phyloP scores from a whole-genome alignment of 176 grass and related monocot genomes.

The Hsuehochloa calcarea region DNA sequence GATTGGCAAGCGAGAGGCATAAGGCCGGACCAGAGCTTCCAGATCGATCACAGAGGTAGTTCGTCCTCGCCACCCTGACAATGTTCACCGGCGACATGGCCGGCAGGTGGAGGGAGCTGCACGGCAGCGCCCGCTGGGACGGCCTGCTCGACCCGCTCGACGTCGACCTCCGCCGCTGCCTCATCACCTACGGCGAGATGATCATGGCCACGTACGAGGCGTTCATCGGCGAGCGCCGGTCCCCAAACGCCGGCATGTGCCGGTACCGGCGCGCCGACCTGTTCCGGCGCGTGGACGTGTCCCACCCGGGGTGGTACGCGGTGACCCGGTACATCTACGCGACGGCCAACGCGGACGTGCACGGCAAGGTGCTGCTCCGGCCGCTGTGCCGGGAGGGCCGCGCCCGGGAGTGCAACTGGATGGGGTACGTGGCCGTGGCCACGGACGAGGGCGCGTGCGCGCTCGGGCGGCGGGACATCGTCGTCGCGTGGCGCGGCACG shows the following conservation, averaged over 20 bases:
- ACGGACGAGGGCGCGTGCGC: slow-evolving; percentile 67
- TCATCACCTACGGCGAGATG: slow-evolving; percentile 77
- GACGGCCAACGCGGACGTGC: slow-evolving; percentile 58
- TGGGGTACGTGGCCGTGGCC: slow-evolving; percentile 80
- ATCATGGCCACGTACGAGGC: slow-evolving; percentile 60
- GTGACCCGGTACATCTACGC: slow-evolving; percentile 72
- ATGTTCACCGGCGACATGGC: slow-evolving; percentile 47
- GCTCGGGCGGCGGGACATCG: slow-evolving; percentile 70
- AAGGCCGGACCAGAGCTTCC: neutral
- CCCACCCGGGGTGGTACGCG: slow-evolving; percentile 44
- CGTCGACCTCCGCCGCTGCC: slow-evolving; percentile 53
- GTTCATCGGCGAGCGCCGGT: slow-evolving; percentile 58
- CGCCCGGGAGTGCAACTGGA: slow-evolving; percentile 66
- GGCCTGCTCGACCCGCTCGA: slow-evolving; percentile 59
- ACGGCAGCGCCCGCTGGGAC: slow-evolving; percentile 64
- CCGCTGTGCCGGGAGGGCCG: slow-evolving; percentile 32
- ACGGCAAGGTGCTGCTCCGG: slow-evolving; percentile 45
- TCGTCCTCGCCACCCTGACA: neutral
- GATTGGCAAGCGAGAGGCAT: slow-evolving; percentile 28
- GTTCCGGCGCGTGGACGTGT: slow-evolving; percentile 55
- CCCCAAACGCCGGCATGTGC: slow-evolving; percentile 63
- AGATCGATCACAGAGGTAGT: neutral
- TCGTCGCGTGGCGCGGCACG: slow-evolving; percentile 85
- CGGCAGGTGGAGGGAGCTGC: slow-evolving; percentile 60
- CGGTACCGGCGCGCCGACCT: slow-evolving; percentile 52